Conservation (phyloP, 352 stramenopile species). For the Aphanomyces invadans region DNA sequence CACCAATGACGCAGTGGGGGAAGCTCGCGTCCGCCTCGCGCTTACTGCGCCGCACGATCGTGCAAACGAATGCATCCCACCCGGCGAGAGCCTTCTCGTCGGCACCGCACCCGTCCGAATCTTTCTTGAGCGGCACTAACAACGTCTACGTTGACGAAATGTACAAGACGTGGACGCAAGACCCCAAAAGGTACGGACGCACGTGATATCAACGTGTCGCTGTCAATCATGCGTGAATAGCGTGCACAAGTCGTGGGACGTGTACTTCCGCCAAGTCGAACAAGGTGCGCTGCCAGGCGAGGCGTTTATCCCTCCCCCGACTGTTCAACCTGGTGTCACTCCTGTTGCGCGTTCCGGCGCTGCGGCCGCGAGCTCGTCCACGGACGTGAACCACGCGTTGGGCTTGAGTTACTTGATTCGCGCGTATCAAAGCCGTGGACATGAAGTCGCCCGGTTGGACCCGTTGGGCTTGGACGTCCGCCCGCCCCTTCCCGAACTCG, state of each 20-base stretch:
- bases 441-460: slow-evolving; percentile 94
- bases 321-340: slow-evolving; percentile 64
- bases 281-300: slow-evolving; percentile 65
- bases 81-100: slow-evolving; percentile 49
- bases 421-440: slow-evolving; percentile 95
- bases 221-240: slow-evolving; percentile 27
- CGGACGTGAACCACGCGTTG: slow-evolving; percentile 66
- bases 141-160: slow-evolving; percentile 97
- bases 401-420: slow-evolving; percentile 96
- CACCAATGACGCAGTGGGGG: slow-evolving; percentile 19
- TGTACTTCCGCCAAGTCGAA: slow-evolving; percentile 81
- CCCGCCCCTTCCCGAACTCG: slow-evolving; percentile 65
- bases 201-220: neutral
- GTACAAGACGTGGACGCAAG: slow-evolving; percentile 89
- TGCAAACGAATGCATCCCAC: slow-evolving; percentile 3
- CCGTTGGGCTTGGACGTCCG: slow-evolving; percentile 87
- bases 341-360: slow-evolving; percentile 35
- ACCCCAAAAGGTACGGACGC: slow-evolving; percentile 63
- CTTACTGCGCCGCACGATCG: slow-evolving; percentile 12
- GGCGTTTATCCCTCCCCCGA: slow-evolving; percentile 75
- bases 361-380: slow-evolving; percentile 8
- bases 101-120: slow-evolving; percentile 65
- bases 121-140: slow-evolving; percentile 92
- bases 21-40: slow-evolving; percentile 21
- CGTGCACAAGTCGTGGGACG: slow-evolving; percentile 82